These are phyloP conservation scores for Spathaspora girioi DNA, from an alignment of 805 yeast species.

Conservation along the genomic window DNA sequence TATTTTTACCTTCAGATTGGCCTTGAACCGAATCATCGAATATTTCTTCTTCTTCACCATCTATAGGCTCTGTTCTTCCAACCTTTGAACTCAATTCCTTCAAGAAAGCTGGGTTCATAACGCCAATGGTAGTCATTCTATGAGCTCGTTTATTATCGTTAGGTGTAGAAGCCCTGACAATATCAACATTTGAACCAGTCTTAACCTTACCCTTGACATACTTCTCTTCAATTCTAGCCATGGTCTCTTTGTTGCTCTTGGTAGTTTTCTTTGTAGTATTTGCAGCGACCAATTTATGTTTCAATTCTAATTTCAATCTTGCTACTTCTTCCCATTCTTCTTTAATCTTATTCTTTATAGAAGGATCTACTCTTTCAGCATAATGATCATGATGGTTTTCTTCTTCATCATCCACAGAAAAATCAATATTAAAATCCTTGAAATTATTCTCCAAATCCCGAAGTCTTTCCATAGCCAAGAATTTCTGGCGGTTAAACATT, in stretches of 20 bases:
- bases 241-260: constrained; percentile 11
- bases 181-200: constrained; percentile 9
- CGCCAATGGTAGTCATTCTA: constrained; percentile 32
- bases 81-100: constrained; percentile 53
- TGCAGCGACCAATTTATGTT: constrained; percentile 29
- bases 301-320: constrained; percentile 35
- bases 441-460: constrained; percentile 65
- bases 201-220: constrained; percentile 43
- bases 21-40: neutral
- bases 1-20: neutral
- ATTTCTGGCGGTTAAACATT: constrained; percentile 54
- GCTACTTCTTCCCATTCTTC: constrained; percentile 43
- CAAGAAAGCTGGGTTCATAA: constrained; percentile 48
- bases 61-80: constrained; percentile 36
- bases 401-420: constrained; percentile 21
- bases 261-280: constrained; percentile 8
- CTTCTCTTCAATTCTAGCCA: constrained; percentile 39
- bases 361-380: constrained; percentile 25
- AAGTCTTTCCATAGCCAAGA: constrained; percentile 68
- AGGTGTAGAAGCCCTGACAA: constrained; percentile 9
- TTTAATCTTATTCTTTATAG: constrained; percentile 33
- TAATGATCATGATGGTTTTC: constrained; percentile 13
- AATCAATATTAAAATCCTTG: constrained; percentile 60
- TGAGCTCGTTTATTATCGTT: constrained; percentile 21
- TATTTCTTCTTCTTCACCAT: constrained; percentile 7